Conservation (phyloP, 2,329 filamentous ascomycete species). For the Phaeosphaeriaceae sp. region DNA sequence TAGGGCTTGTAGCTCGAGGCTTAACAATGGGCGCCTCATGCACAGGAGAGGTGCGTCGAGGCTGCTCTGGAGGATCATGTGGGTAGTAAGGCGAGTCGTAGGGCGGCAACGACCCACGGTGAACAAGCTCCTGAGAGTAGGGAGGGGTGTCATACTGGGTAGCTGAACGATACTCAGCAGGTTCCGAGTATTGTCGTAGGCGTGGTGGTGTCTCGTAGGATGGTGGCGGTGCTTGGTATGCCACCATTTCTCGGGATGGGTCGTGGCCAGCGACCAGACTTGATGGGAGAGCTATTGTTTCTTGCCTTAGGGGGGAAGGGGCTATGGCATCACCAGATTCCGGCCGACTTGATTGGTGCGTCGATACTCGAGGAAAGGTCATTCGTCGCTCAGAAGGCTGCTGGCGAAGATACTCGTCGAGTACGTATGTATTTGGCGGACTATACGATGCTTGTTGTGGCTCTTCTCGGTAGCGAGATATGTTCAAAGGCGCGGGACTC, state of each 20-base stretch:
- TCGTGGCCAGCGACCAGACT: slow-evolving; percentile 43
- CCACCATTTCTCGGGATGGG: slow-evolving; percentile 28
- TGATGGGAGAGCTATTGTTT: slow-evolving; percentile 30
- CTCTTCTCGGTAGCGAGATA: slow-evolving; percentile 38
- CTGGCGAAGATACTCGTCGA: slow-evolving; percentile 29
- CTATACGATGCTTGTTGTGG: slow-evolving; percentile 29
- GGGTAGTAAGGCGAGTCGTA: slow-evolving; percentile 52
- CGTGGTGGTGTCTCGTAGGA: slow-evolving; percentile 31
- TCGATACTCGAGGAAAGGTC: slow-evolving; percentile 33
- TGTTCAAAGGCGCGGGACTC: slow-evolving; percentile 43
- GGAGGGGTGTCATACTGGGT: slow-evolving; percentile 41
- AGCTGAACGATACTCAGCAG: slow-evolving; percentile 40
- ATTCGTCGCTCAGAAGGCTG: slow-evolving; percentile 40
- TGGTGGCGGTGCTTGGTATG: slow-evolving; percentile 30
- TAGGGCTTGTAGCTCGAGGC: slow-evolving; percentile 53
- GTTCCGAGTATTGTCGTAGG: slow-evolving; percentile 42
- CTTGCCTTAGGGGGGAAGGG: slow-evolving; percentile 40
- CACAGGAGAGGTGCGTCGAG: slow-evolving; percentile 39
- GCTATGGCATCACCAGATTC: slow-evolving; percentile 43
- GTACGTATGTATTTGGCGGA: slow-evolving; percentile 33
- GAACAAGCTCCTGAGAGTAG: slow-evolving; percentile 36
- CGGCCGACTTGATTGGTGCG: slow-evolving; percentile 35
- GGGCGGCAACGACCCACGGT: slow-evolving; percentile 30
- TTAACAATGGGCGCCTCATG: slow-evolving; percentile 52
- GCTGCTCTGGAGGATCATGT: slow-evolving; percentile 49